Percentiles rank a stretch among this genome's conserved stretches.
phyloP scores from a whole-genome alignment of 352 stramenopile genomes.

The Peronospora farinosa region DNA sequence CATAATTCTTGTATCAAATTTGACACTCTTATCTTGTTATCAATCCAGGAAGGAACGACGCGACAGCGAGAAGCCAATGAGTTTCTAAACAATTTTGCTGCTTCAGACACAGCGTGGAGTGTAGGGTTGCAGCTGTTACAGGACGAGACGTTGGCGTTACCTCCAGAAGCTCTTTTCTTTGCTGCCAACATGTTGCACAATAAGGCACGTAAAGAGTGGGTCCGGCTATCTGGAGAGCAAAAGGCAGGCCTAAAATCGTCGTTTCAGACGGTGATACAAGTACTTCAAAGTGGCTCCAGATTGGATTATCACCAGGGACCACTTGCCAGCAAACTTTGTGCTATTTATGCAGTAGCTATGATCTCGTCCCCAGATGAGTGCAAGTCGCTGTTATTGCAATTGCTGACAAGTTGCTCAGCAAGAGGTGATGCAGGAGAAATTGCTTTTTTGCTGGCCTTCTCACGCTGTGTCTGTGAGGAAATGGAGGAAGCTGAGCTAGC shows the following conservation, averaged over 20 bases:
- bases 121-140: constrained; percentile 45
- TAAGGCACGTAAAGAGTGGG: constrained; percentile 67
- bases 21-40: not conserved
- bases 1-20: not conserved
- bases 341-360: constrained; percentile 49
- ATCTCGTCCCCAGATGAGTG: constrained; percentile 52
- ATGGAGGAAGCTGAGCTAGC: constrained; percentile 54
- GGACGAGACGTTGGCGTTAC: constrained; percentile 39
- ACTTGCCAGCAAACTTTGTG: constrained; percentile 55
- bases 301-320: constrained; percentile 26
- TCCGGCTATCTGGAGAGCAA: constrained; percentile 32
- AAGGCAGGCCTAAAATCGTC: constrained; percentile 33
- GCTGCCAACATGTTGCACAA: constrained; percentile 69
- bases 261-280: constrained; percentile 34
- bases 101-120: constrained; percentile 44
- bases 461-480: constrained; percentile 61
- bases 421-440: constrained; percentile 30
- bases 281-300: constrained; percentile 22
- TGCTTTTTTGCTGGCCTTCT: constrained; percentile 46
- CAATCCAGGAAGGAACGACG: constrained; percentile 42
- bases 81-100: constrained; percentile 54
- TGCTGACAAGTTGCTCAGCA: constrained; percentile 24
- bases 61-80: constrained; percentile 64
- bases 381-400: constrained; percentile 30
- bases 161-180: constrained; percentile 61